Evolutionary conservation across 495 filamentous ascomycete species (phyloP).

Genomic region (Penicillium mononematosum): DNA sequence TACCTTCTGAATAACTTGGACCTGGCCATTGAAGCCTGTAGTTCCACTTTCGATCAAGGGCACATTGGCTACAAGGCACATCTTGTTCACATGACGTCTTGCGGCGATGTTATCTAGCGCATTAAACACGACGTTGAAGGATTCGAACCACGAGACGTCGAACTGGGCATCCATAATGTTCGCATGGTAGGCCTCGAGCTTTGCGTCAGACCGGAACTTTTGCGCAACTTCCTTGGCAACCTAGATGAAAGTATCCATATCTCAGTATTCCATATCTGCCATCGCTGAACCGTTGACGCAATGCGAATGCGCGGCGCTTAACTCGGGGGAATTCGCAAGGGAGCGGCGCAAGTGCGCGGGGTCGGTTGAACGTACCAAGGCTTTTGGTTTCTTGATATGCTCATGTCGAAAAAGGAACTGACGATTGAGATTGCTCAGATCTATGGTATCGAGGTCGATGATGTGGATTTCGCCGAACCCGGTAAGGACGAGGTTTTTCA

Average conservation of each 20-base stretch:
- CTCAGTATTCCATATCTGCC: constrained; percentile 21
- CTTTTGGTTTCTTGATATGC: constrained; percentile 97
- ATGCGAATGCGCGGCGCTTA: constrained; percentile 1
- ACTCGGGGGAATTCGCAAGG: constrained; percentile 9
- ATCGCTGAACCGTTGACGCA: background rate
- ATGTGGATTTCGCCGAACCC: constrained; percentile 96
- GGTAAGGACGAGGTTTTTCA: constrained; percentile 92
- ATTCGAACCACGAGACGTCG: constrained; percentile 83
- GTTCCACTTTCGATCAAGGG: constrained; percentile 96
- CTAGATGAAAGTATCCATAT: constrained; percentile 41
- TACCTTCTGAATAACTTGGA: constrained; percentile 90
- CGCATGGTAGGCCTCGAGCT: constrained; percentile 86
- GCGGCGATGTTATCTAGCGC: constrained; percentile 96
- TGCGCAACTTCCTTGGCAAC: constrained; percentile 91
- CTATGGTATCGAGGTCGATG: constrained; percentile 97
- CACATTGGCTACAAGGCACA: constrained; percentile 91
- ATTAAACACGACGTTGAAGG: constrained; percentile 89
- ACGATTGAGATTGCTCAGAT: constrained; percentile 95
- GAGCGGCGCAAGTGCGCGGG: constrained; percentile 11
- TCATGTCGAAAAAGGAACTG: constrained; percentile 97
- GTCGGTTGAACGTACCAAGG: constrained; percentile 64
- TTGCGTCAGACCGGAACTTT: constrained; percentile 86
- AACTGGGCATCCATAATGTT: constrained; percentile 96
- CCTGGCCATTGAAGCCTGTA: constrained; percentile 96
- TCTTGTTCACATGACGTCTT: constrained; percentile 90